Evolutionary conservation across 495 filamentous ascomycete species (phyloP).

Genomic region (Thozetella sp.): DNA sequence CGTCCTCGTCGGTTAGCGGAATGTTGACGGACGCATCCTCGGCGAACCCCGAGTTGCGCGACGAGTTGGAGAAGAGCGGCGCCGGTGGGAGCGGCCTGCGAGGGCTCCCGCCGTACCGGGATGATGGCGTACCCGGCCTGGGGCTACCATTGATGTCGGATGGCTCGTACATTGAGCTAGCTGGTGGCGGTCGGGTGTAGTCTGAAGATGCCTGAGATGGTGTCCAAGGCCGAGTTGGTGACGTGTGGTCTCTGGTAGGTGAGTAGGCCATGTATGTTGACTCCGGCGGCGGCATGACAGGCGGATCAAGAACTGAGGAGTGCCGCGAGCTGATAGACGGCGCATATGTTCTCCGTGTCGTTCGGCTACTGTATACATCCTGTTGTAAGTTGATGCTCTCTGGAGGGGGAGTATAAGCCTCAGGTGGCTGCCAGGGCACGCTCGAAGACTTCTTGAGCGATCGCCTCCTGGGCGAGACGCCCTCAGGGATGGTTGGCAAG

Average conservation of each 20-base stretch:
- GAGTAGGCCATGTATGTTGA: constrained; percentile 41
- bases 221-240: constrained; percentile 72
- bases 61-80: constrained; percentile 71
- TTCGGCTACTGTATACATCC: constrained; percentile 30
- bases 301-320: constrained; percentile 40
- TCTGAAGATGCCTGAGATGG: constrained; percentile 62
- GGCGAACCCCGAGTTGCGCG: constrained; percentile 34
- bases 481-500: constrained; percentile 45
- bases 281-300: constrained; percentile 47
- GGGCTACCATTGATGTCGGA: constrained; percentile 87
- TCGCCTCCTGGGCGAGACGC: constrained; percentile 41
- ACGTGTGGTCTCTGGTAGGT: constrained; percentile 24
- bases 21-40: constrained; percentile 63
- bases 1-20: constrained; percentile 57
- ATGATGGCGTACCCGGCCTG: constrained; percentile 86
- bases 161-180: constrained; percentile 76
- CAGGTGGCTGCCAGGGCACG: constrained; percentile 5
- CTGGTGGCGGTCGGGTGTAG: constrained; percentile 68
- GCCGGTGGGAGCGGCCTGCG: constrained; percentile 88
- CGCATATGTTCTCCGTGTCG: constrained; percentile 34
- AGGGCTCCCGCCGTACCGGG: constrained; percentile 82
- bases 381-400: constrained; percentile 35
- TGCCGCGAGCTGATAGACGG: constrained; percentile 32
- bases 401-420: background rate
- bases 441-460: constrained; percentile 27